Percentiles rank a stretch among this genome's conserved stretches.
Evolutionary conservation across 805 yeast genomes (phyloP).

Genomic region (Candida nemodendra): DNA sequence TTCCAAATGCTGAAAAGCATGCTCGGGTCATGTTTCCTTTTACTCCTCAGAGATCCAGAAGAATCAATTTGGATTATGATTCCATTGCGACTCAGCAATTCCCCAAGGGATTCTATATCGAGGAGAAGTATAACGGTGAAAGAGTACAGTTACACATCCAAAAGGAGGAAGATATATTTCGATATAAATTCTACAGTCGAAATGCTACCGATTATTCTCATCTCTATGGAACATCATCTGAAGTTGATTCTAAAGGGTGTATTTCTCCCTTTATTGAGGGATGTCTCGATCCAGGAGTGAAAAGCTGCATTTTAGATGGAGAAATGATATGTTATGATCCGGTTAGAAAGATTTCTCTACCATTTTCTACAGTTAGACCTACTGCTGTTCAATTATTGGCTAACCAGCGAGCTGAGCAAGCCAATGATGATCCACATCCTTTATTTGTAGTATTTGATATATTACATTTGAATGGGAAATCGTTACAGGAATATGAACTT

Average conservation of each 20-base stretch:
- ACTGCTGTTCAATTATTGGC: slow-evolving; percentile 57
- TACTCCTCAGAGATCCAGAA: slow-evolving; percentile 73
- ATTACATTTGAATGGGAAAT: slow-evolving; percentile 62
- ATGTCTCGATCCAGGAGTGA: slow-evolving; percentile 29
- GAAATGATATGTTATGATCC: slow-evolving; percentile 91
- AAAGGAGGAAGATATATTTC: slow-evolving; percentile 38
- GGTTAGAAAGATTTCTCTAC: slow-evolving; percentile 51
- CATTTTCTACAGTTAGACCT: slow-evolving; percentile 78
- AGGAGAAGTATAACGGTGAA: slow-evolving; percentile 94
- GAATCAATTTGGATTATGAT: slow-evolving; percentile 48
- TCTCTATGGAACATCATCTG: slow-evolving; percentile 52
- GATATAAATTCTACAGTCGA: slow-evolving; percentile 53
- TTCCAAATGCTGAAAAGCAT: slow-evolving; percentile 40
- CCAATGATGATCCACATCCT: slow-evolving; percentile 39
- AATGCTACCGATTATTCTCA: slow-evolving; percentile 71
- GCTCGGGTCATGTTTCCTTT: slow-evolving; percentile 55
- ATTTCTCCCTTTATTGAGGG: slow-evolving; percentile 34
- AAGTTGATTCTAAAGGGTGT: slow-evolving; percentile 23
- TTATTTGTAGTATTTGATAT: slow-evolving; percentile 70
- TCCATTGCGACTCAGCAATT: slow-evolving; percentile 46
- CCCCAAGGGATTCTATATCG: slow-evolving; percentile 56
- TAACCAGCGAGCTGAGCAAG: slow-evolving; percentile 19
- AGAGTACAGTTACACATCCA: slow-evolving; percentile 74
- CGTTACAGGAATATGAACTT: slow-evolving; percentile 56
- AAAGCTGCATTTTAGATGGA: slow-evolving; percentile 67